Conservation (phyloP, 495 filamentous ascomycete genomes). For the Aspergillus nanangensis region DNA sequence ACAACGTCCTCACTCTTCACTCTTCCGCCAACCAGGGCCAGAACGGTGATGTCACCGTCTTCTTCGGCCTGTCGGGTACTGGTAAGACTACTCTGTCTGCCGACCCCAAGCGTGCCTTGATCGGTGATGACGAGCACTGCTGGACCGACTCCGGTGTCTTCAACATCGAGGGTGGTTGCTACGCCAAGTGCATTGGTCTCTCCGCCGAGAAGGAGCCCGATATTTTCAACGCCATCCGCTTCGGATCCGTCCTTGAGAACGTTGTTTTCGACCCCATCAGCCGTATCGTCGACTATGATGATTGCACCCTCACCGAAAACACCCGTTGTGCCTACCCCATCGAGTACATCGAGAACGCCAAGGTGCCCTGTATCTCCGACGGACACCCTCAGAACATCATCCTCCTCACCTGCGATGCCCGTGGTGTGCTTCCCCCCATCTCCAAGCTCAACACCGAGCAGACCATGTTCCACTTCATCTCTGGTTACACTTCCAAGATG, state of each 20-base stretch:
- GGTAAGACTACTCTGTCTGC: constrained; percentile 98
- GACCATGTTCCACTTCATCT: constrained; percentile 99
- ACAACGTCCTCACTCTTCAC: constrained; percentile 96
- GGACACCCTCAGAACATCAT: constrained; percentile 97
- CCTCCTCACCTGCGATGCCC: constrained; percentile 94
- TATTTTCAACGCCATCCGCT: constrained; percentile 94
- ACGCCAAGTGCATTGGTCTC: constrained; percentile 97
- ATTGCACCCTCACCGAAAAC: constrained; percentile 93
- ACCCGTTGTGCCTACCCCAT: constrained; percentile 98
- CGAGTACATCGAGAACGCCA: constrained; percentile 97
- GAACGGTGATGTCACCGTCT: constrained; percentile 89
- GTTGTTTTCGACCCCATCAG: constrained; percentile 92
- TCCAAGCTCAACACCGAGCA: constrained; percentile 94
- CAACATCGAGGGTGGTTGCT: constrained; percentile 99
- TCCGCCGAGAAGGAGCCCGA: constrained; percentile 98
- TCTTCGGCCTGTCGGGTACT: constrained; percentile 98
- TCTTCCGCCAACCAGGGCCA: constrained; percentile 89
- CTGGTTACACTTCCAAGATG: constrained; percentile 99
- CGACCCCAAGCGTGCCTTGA: constrained; percentile 91
- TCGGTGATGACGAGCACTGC: constrained; percentile 99
- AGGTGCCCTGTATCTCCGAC: constrained; percentile 86
- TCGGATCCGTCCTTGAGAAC: constrained; percentile 97
- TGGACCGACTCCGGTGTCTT: constrained; percentile 96
- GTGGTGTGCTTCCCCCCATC: constrained; percentile 95
- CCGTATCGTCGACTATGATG: constrained; percentile 91